phyloP scores from a whole-genome alignment of 768 basidiomycete genomes.

The Mycena venus region DNA sequence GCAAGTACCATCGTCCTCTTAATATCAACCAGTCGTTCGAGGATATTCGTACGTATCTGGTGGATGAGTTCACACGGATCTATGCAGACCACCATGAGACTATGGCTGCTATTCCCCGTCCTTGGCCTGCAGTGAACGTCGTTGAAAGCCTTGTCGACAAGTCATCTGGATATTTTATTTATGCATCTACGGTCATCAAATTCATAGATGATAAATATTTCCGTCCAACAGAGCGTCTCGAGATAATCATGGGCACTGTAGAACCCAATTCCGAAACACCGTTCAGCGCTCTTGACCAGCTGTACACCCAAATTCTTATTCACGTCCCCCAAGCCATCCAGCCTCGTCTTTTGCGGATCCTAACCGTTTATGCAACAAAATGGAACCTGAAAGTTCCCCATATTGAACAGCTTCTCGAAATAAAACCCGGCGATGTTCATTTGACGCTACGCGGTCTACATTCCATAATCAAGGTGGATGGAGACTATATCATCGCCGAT shows the following conservation, averaged over 20 bases:
- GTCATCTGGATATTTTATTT: conserved; percentile 40
- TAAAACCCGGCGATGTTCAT: not conserved
- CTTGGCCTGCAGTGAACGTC: conserved; percentile 36
- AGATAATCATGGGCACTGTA: not conserved
- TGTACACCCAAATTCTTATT: not conserved
- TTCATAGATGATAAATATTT: not conserved
- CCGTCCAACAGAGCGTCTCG: not conserved
- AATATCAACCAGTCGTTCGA: conserved; percentile 22
- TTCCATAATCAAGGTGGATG: too few species aligned
- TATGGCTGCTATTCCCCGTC: not conserved
- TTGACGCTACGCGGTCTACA: not conserved
- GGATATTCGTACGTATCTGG: conserved; percentile 34
- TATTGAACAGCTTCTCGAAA: not conserved
- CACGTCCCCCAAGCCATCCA: not conserved
- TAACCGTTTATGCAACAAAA: not conserved
- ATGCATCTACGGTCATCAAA: conserved; percentile 7
- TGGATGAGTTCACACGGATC: not conserved
- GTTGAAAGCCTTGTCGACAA: conserved; percentile 30
- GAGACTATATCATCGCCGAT: not conserved
- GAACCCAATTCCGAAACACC: not conserved
- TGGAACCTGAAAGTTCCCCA: not conserved
- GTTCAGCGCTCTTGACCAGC: not conserved
- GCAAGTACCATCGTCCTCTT: not conserved
- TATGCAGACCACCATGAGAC: not conserved
- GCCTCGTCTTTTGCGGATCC: not conserved